Base-by-base conservation (phyloP, 768 basidiomycete species). In the Amanita polypyramis region DNA sequence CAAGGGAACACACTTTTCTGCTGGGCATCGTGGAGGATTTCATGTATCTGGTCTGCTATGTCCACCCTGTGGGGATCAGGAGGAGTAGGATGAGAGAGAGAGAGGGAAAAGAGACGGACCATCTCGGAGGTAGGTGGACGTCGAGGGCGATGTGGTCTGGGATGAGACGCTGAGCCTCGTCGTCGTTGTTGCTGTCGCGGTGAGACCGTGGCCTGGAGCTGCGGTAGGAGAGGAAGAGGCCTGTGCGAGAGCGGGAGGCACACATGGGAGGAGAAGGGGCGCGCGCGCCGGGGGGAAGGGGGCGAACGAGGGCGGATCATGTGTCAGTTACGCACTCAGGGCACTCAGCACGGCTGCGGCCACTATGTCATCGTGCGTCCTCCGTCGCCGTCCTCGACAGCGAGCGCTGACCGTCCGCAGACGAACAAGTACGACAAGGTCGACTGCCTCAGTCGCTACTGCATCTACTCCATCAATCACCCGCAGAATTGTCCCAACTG, bases 221-320 rank as follows among this genome's bases (percentile, higher is more conserved):
- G 51, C 95, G 77, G 66, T 87, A 92, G 5, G 93, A 95, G 51
- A 94, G 83, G 65, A 97, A 98, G 57, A 97, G 78, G 46, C 90
- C 77, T 2, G 95, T 97, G 40, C 95, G 67, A 1, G 89, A 92
- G 56, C 95, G 83, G 30, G 86, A 91, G 34, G 80, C 76, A 38
- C 62, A 56, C 23, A 37, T 37, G 17, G 3, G 17, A 7, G 30
- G 10, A 7, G n/a, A n/a, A n/a, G n/a, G n/a, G n/a, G n/a, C n/a
- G n/a, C n/a, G n/a, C n/a, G n/a, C n/a, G n/a, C n/a, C n/a, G n/a
- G n/a, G n/a, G n/a, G n/a, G n/a, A n/a, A n/a, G n/a, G n/a, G 33
- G 43, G 29, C 30, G 25, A 15, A 9, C 29, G 5, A 10, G 34
- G 4, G 15, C 6, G 35, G n/a, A 9, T 3, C 11, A 49, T 41